These are phyloP conservation scores for Plenodomus lindquistii DNA, from an alignment of 2,329 filamentous ascomycete species.

Conservation along the genomic window DNA sequence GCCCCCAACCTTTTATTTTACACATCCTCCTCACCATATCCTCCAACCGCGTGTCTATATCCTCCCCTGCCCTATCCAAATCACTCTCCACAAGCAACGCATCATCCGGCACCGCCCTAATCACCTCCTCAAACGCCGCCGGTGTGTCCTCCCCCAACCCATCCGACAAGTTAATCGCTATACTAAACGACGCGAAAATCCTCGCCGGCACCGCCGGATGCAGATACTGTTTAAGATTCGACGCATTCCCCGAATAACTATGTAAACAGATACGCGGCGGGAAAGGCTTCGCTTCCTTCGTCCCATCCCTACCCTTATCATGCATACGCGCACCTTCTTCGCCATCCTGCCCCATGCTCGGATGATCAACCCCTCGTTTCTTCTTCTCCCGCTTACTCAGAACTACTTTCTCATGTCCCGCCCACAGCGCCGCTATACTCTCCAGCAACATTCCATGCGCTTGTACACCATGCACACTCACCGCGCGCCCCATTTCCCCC, in stretches of 20 bases:
- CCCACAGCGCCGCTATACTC: conserved; percentile 67
- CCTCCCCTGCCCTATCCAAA: conserved; percentile 76
- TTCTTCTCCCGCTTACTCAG: conserved; percentile 62
- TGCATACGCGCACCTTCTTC: no score
- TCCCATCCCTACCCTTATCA: not conserved
- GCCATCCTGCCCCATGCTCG: not conserved
- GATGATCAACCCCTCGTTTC: conserved; percentile 24
- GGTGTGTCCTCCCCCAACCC: conserved; percentile 50
- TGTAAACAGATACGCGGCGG: conserved; percentile 91
- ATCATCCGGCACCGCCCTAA: conserved; percentile 75
- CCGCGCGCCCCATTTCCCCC: conserved; percentile 65
- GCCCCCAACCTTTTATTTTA: conserved; percentile 72
- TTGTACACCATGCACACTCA: conserved; percentile 75
- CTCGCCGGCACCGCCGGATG: conserved; percentile 71
- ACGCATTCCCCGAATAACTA: conserved; percentile 80
- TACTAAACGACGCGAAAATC: conserved; percentile 88
- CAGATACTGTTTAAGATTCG: conserved; percentile 78
- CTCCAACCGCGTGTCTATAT: conserved; percentile 79
- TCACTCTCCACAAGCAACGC: conserved; percentile 88
- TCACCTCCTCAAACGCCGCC: conserved; percentile 64
- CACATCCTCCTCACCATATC: conserved; percentile 78
- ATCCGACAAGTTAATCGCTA: conserved; percentile 73
- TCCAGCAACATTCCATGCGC: conserved; percentile 73
- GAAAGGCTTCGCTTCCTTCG: conserved; percentile 62
- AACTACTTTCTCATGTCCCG: conserved; percentile 67